Evolutionary conservation across 1,284 basidiomycete species (phyloP).

Genomic region (Trichosporon inkin): DNA sequence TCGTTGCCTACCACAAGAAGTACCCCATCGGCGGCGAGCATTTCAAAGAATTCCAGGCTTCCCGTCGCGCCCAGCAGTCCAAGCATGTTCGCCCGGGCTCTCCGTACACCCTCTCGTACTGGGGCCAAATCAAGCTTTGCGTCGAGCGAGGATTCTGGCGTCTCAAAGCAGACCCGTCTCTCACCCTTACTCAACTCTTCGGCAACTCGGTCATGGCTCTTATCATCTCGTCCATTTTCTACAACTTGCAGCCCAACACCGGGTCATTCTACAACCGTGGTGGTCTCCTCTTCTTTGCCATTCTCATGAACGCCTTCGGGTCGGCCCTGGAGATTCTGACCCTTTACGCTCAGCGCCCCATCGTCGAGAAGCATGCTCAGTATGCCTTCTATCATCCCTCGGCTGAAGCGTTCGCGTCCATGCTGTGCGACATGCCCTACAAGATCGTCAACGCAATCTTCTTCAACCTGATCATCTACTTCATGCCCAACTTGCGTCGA

Average conservation of each 20-base stretch:
- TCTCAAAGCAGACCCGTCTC: conserved; percentile 47
- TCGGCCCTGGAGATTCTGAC: conserved; percentile 48
- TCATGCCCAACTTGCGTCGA: conserved; percentile 52
- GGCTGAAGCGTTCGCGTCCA: conserved; percentile 52
- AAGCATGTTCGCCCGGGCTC: conserved; percentile 47
- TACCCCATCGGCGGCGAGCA: conserved; percentile 48
- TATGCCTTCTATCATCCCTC: conserved; percentile 53
- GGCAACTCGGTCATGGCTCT: conserved; percentile 51
- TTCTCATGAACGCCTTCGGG: conserved; percentile 47
- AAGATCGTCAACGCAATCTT: conserved; percentile 49
- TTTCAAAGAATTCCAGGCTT: conserved; percentile 49
- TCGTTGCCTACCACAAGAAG: conserved; percentile 44
- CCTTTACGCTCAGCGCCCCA: conserved; percentile 52
- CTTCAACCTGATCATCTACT: conserved; percentile 51
- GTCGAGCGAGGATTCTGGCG: conserved; percentile 50
- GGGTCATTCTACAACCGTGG: conserved; percentile 43
- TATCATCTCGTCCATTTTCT: conserved; percentile 50
- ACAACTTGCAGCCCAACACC: conserved; percentile 44
- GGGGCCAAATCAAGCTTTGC: conserved; percentile 50
- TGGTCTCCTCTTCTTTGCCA: conserved; percentile 52
- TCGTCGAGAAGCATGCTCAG: conserved; percentile 51
- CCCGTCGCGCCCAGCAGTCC: conserved; percentile 50
- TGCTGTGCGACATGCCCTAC: conserved; percentile 54
- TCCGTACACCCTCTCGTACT: conserved; percentile 52
- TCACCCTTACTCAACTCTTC: conserved; percentile 49